Percentiles rank a stretch among this genome's conserved stretches.
These are phyloP conservation scores for Pelargonium myrrhifolium DNA, from an alignment of 441 rosid species.

Conservation along the genomic window DNA sequence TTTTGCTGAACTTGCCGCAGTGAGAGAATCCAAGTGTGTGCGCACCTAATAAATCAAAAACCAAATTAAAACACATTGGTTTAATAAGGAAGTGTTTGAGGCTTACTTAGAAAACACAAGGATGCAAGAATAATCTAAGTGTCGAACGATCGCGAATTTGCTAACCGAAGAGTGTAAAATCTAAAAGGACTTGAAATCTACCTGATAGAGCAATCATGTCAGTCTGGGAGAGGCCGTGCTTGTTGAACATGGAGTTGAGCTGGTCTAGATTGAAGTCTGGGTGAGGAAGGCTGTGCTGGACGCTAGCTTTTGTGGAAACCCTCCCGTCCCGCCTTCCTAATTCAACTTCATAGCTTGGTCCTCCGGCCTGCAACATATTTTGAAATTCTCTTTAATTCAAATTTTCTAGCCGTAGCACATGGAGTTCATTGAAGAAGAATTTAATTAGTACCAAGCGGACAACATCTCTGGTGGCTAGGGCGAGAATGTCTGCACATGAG, in stretches of 20 bases:
- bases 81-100: no score
- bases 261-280: constrained; percentile 41
- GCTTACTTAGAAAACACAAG: no score
- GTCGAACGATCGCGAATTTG: no score
- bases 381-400: no score
- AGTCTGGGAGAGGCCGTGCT: constrained; percentile 44
- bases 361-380: constrained; percentile 68
- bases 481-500: constrained; percentile 58
- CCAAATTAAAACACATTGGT: no score
- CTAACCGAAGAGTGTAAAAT: no score
- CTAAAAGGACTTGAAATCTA: no score
- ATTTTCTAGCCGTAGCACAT: no score
- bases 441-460: constrained; percentile 34
- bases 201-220: constrained; percentile 67
- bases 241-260: constrained; percentile 45
- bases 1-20: constrained; percentile 41
- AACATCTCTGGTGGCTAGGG: constrained; percentile 55
- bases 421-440: no score
- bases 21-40: constrained; percentile 59
- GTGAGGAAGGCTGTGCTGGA: constrained; percentile 44
- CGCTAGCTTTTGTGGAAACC: constrained; percentile 42
- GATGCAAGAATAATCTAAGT: no score
- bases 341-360: constrained; percentile 53
- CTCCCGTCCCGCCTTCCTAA: constrained; percentile 60
- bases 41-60: constrained; percentile 62